Conservation (phyloP, 1,139 yeast genomes). For the Nakaseomyces kungkrabaensis region DNA sequence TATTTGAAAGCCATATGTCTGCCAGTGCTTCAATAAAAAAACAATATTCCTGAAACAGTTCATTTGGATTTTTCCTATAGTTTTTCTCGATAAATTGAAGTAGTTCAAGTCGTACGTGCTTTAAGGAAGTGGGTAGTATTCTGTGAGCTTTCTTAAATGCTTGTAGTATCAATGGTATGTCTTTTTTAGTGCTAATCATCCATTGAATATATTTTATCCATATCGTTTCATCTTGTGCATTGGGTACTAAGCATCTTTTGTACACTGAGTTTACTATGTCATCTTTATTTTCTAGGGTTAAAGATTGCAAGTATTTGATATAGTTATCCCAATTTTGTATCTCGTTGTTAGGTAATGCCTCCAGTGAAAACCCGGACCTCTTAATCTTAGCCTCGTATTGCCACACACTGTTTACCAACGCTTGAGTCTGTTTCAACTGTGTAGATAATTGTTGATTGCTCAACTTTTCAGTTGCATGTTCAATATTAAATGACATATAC, state of each 20-base stretch:
- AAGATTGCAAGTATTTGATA: background rate
- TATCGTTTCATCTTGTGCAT: slow-evolving; percentile 39
- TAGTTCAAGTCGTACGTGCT: slow-evolving; percentile 12
- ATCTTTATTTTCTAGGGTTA: background rate
- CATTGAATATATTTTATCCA: slow-evolving; percentile 54
- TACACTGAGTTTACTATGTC: slow-evolving; percentile 25
- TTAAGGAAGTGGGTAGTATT: slow-evolving; percentile 14
- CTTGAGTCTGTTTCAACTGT: slow-evolving; percentile 40
- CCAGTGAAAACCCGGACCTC: slow-evolving; percentile 37
- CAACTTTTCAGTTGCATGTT: slow-evolving; percentile 14
- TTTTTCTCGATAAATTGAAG: slow-evolving; percentile 13
- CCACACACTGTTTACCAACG: slow-evolving; percentile 49
- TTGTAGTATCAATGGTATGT: slow-evolving; percentile 7
- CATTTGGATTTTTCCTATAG: slow-evolving; percentile 9
- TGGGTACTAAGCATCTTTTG: slow-evolving; percentile 53
- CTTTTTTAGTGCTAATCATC: slow-evolving; percentile 17
- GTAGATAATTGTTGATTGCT: slow-evolving; percentile 30
- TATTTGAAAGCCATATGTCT: slow-evolving; percentile 15
- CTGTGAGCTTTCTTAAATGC: slow-evolving; percentile 15
- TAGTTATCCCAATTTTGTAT: background rate
- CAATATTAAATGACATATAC: slow-evolving; percentile 36
- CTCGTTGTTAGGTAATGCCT: slow-evolving; percentile 22
- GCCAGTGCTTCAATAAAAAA: slow-evolving; percentile 10
- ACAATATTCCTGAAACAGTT: slow-evolving; percentile 9
- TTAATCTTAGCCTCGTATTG: slow-evolving; percentile 45